Evolutionary conservation across 1,139 yeast genomes (phyloP), one percentile per base, ranked within the genome.

Genomic region (Taphrina confusa): DNA sequence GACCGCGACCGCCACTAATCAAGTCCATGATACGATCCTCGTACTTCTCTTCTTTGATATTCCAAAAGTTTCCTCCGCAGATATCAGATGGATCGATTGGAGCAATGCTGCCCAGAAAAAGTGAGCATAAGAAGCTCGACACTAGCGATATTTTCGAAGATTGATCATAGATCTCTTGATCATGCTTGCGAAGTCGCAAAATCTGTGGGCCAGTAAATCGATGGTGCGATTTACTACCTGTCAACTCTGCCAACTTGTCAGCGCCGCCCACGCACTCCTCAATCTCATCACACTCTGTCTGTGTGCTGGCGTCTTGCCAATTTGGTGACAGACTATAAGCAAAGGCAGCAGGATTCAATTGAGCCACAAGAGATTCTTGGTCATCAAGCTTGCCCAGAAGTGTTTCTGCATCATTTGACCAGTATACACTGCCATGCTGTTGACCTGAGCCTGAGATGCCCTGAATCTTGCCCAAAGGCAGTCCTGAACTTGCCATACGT

Each of bases 291-390:
- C 89, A 78, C 70, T 90, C 95, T 25, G 76, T 72, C 6, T 82
- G 85, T 0, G 97, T 90, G 25, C 94, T 85, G 68, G 88, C 95
- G 70, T 90, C 97, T 71, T 90, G 97, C 97, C 97, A 90, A 68
- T 90, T 90, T 11, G 96, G 96, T 8, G 95, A 85, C 61, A 77
- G 76, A 4, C 79, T 77, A 68, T 83, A 79, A 1, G 94, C 76
- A 65, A 89, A 82, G 0, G 85, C 83, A 1, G 66, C 63, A 1
- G 76, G 74, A 33, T 64, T 65, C 45, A 84, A 70, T 50, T 66
- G 62, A 65, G 80, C 85, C n/a, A 74, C 68, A 56, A 84, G 73
- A 1, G 73, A 59, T 12, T 68, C 60, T 12, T 5, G 9, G n/a
- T 16, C 2, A 5, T 16, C 40, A 2, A 47, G 28, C 14, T 11